Percentiles rank a stretch among this genome's conserved stretches.
Evolutionary conservation across 2,329 filamentous ascomycete species (phyloP).

Genomic region (Fusarium palustre): DNA sequence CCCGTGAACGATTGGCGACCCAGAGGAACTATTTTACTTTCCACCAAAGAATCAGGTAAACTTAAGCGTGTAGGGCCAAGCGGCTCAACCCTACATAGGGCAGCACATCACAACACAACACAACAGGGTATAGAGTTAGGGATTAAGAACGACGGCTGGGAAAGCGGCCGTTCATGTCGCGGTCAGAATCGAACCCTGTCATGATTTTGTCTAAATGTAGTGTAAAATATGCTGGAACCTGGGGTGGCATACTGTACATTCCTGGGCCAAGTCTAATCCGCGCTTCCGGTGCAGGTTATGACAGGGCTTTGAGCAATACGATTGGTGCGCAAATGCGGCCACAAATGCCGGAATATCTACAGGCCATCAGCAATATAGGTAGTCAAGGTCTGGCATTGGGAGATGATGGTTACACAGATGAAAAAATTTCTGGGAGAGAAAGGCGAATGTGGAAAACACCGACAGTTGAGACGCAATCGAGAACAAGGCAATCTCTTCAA

Average conservation of each 20-base stretch:
- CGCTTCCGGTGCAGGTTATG: constrained; percentile 18
- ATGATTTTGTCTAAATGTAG: not conserved
- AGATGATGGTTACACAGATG: constrained; percentile 21
- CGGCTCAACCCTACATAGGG: not conserved
- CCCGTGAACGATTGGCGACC: not conserved
- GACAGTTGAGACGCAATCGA: not conserved
- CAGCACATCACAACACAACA: not conserved
- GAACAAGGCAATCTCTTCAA: not conserved
- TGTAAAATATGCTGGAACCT: constrained; percentile 23
- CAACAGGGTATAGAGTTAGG: not conserved
- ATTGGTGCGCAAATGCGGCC: constrained; percentile 39
- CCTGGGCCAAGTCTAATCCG: constrained; percentile 23
- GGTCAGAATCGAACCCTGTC: constrained; percentile 1
- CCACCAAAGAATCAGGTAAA: not conserved
- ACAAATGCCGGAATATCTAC: constrained; percentile 17
- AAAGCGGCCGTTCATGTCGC: constrained; percentile 3
- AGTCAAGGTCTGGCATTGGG: constrained; percentile 27
- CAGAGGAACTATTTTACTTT: not conserved
- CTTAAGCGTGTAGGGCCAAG: not conserved
- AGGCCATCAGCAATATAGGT: constrained; percentile 22
- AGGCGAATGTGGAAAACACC: not conserved
- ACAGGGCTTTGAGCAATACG: constrained; percentile 17
- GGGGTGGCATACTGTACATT: constrained; percentile 3
- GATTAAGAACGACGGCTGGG: not conserved
- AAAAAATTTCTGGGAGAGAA: not conserved